Percentiles rank a stretch among this genome's conserved stretches.
phyloP scores from a whole-genome alignment of 805 yeast genomes.

The Cyberlindnera suaveolens region DNA sequence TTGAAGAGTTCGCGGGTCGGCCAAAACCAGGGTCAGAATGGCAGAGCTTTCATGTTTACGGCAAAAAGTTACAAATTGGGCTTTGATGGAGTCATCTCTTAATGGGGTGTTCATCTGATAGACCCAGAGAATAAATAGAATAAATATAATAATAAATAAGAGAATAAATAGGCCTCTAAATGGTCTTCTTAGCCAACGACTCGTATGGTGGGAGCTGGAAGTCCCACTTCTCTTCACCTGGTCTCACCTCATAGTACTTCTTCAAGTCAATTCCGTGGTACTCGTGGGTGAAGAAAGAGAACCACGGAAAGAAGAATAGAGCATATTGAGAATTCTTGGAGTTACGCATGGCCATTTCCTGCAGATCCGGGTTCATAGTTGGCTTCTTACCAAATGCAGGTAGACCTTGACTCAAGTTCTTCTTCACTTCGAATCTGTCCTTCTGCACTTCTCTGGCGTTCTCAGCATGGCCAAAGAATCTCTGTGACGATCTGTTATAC shows the following conservation, averaged over 20 bases:
- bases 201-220: slow-evolving; percentile 20
- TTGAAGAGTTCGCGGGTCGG: too few species aligned
- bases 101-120: background rate
- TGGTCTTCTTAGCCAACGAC: slow-evolving; percentile 14
- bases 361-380: slow-evolving; percentile 58
- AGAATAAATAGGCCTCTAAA: slow-evolving; percentile 5
- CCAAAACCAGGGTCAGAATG: too few species aligned
- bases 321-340: slow-evolving; percentile 63
- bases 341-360: slow-evolving; percentile 71
- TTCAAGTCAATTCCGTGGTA: slow-evolving; percentile 72
- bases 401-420: slow-evolving; percentile 54
- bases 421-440: slow-evolving; percentile 71
- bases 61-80: too few species aligned
- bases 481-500: slow-evolving; percentile 56
- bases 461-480: slow-evolving; percentile 77
- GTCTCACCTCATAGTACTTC: slow-evolving; percentile 32
- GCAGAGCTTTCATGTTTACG: too few species aligned
- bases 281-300: slow-evolving; percentile 75
- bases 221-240: slow-evolving; percentile 22
- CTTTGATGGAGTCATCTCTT: too few species aligned
- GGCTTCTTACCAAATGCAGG: slow-evolving; percentile 60
- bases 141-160: slow-evolving; percentile 8
- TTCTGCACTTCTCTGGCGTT: slow-evolving; percentile 61
- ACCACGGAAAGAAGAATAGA: slow-evolving; percentile 68
- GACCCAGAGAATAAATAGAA: background rate